A percentile compares a stretch with the other conserved stretches of the same genome.
Evolutionary conservation across 495 filamentous ascomycete genomes (phyloP).

Genomic region (Neurospora sp.): DNA sequence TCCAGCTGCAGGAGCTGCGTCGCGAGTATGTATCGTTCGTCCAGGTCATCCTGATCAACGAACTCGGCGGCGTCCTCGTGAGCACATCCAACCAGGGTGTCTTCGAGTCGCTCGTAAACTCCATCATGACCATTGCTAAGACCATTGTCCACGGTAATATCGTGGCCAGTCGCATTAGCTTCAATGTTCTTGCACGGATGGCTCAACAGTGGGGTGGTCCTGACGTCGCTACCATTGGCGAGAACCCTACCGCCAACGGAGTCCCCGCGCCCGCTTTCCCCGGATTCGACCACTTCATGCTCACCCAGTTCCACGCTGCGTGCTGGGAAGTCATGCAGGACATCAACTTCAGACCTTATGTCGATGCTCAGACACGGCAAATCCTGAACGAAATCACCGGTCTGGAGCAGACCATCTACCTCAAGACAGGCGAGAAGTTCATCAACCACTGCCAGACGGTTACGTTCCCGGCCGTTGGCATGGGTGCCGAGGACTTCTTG

Average conservation of each 20-base stretch:
- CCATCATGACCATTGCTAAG: conserved; percentile 72
- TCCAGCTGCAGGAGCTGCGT: conserved; percentile 83
- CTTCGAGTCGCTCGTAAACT: conserved; percentile 76
- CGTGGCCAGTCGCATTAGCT: conserved; percentile 68
- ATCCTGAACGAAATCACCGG: conserved; percentile 75
- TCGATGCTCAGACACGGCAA: conserved; percentile 75
- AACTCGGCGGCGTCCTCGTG: conserved; percentile 77
- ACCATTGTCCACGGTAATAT: conserved; percentile 55
- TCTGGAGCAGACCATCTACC: conserved; percentile 77
- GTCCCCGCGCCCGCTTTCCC: conserved; percentile 48
- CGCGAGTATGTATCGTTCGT: conserved; percentile 89
- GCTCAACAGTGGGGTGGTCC: conserved; percentile 74
- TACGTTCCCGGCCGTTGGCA: conserved; percentile 38
- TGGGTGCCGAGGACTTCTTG: conserved; percentile 39
- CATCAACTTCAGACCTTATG: conserved; percentile 58
- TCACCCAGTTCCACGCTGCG: conserved; percentile 74
- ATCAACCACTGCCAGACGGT: conserved; percentile 37
- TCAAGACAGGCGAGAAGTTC: conserved; percentile 62
- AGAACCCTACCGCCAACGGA: conserved; percentile 31
- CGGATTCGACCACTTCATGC: conserved; percentile 88
- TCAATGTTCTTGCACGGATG: conserved; percentile 72
- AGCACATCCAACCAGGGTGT: conserved; percentile 77
- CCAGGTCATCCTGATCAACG: conserved; percentile 77
- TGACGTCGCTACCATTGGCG: conserved; percentile 49
- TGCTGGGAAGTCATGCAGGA: conserved; percentile 78